These are phyloP conservation scores for Lumnitzera littorea DNA, from an alignment of 345 rosid genomes.

Conservation along the genomic window DNA sequence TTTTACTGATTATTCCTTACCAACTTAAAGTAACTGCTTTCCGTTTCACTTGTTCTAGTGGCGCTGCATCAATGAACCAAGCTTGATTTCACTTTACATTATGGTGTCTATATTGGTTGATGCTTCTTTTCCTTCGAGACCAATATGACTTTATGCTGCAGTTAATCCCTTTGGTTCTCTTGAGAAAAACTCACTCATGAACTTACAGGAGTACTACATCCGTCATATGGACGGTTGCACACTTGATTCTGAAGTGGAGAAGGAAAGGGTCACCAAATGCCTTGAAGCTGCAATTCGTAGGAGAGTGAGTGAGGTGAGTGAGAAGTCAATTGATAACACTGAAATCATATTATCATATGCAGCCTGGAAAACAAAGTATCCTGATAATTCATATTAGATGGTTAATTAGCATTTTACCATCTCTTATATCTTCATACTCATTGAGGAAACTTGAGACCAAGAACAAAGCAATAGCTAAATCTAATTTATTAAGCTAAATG, in stretches of 20 bases:
- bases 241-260: slow-evolving; percentile 75
- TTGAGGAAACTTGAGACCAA: not conserved
- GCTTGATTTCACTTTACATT: too few species aligned
- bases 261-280: slow-evolving; percentile 78
- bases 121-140: too few species aligned
- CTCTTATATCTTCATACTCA: too few species aligned
- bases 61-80: too few species aligned
- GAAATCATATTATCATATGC: too few species aligned
- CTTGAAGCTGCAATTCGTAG: slow-evolving; percentile 81
- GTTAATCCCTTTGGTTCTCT: too few species aligned
- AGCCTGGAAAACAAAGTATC: too few species aligned
- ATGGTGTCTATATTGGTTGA: too few species aligned
- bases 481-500: not conserved
- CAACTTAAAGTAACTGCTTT: not conserved
- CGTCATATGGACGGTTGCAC: slow-evolving; percentile 94
- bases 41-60: too few species aligned
- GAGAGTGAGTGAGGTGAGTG: slow-evolving; percentile 84
- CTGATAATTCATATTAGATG: too few species aligned
- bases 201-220: slow-evolving; percentile 64
- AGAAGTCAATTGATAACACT: not conserved
- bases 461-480: not conserved
- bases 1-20: not conserved
- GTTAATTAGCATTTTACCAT: too few species aligned
- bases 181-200: too few species aligned
- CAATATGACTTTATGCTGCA: not conserved